Evolutionary conservation across 2,329 filamentous ascomycete genomes (phyloP).

Genomic region (Calonectria hawksworthii): DNA sequence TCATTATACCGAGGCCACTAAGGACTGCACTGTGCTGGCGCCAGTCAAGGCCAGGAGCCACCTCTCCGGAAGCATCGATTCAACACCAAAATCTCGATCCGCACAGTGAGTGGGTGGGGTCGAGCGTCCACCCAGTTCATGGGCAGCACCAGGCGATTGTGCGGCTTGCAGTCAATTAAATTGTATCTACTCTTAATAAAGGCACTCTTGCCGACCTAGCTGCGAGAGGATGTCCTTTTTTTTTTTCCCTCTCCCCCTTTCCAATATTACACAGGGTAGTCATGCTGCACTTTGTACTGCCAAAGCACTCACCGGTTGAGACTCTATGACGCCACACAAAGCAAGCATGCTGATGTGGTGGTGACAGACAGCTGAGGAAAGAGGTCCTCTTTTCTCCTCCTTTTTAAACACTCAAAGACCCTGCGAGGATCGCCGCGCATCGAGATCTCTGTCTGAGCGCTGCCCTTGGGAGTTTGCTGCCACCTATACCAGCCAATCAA

Average conservation of each 20-base stretch:
- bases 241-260: not conserved
- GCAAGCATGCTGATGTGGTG: not conserved
- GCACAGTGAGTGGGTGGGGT: not conserved
- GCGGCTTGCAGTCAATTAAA: not conserved
- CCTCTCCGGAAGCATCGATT: conserved; percentile 15
- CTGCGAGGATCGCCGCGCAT: not conserved
- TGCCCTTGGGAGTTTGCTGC: not conserved
- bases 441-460: not conserved
- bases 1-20: not conserved
- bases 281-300: not conserved
- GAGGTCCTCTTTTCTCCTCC: not conserved
- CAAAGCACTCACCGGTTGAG: not conserved
- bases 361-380: conserved; percentile 8
- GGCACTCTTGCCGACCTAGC: not conserved
- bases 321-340: conserved; percentile 13
- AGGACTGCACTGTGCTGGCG: conserved; percentile 2
- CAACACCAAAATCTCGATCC: conserved; percentile 30
- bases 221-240: not conserved
- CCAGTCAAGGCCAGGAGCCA: not conserved
- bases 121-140: not conserved
- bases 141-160: not conserved
- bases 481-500: not conserved
- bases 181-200: not conserved
- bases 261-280: not conserved
- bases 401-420: not conserved